Conservation (phyloP, 371 early-diverging fungal genomes). For the Conidiobolus incongruus region DNA sequence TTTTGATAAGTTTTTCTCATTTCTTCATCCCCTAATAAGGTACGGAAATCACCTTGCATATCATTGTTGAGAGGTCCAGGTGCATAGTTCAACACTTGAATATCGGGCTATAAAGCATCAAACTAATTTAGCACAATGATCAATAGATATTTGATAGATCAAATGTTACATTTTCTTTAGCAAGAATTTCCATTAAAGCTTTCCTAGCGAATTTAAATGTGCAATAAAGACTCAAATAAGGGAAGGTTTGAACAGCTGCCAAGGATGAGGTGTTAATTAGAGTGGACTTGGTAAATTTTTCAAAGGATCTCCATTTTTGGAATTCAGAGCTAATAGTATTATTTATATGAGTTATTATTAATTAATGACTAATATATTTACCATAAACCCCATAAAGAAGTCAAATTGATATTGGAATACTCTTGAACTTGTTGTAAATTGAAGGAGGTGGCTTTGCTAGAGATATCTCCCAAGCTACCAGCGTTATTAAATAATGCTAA, state of each 20-base stretch:
- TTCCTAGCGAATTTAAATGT: slow-evolving; percentile 78
- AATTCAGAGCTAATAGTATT: not conserved
- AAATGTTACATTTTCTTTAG: slow-evolving; percentile 18
- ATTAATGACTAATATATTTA: slow-evolving; percentile 8
- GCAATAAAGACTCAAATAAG: slow-evolving; percentile 69
- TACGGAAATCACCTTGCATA: slow-evolving; percentile 61
- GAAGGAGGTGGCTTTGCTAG: slow-evolving; percentile 27
- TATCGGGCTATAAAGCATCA: slow-evolving; percentile 6
- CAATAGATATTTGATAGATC: not conserved
- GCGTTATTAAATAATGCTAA: slow-evolving; percentile 57
- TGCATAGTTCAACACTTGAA: slow-evolving; percentile 62
- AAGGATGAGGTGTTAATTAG: slow-evolving; percentile 72
- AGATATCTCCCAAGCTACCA: slow-evolving; percentile 52
- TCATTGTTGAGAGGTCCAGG: slow-evolving; percentile 79
- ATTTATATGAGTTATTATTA: not conserved
- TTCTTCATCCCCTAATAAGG: slow-evolving; percentile 41
- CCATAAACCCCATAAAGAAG: slow-evolving; percentile 22
- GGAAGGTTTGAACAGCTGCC: slow-evolving; percentile 48
- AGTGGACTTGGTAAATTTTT: not conserved
- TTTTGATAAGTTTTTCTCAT: slow-evolving; percentile 28
- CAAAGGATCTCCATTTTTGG: not conserved
- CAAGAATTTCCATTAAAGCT: slow-evolving; percentile 38
- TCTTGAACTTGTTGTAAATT: slow-evolving; percentile 17
- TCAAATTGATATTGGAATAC: slow-evolving; percentile 32
- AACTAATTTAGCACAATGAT: not conserved